phyloP scores from a whole-genome alignment of 192 early-diverging fungal species.

The Podochytrium sp. region DNA sequence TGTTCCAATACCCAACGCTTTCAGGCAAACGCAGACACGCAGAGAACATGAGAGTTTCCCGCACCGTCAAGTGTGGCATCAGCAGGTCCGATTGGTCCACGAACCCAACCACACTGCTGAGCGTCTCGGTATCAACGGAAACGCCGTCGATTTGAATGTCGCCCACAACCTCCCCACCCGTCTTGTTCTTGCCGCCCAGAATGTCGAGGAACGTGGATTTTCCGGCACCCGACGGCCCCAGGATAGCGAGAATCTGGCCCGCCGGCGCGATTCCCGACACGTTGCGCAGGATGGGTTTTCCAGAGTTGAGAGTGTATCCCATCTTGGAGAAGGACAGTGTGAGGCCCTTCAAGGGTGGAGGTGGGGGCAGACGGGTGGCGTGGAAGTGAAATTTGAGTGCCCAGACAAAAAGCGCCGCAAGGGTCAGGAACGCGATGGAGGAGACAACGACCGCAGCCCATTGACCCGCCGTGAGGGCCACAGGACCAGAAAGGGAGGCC shows the following conservation, averaged over 20 bases:
- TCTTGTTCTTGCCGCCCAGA: constrained; percentile 64
- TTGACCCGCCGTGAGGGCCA: neutral
- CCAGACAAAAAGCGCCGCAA: neutral
- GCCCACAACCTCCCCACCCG: constrained; percentile 37
- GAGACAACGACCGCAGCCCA: constrained; percentile 9
- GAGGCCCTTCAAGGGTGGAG: constrained; percentile 31
- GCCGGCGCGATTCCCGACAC: constrained; percentile 27
- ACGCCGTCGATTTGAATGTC: constrained; percentile 38
- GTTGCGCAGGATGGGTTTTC: constrained; percentile 32
- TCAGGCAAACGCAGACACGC: constrained; percentile 74
- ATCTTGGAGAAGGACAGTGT: constrained; percentile 30
- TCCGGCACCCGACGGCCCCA: constrained; percentile 50
- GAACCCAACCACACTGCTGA: constrained; percentile 40
- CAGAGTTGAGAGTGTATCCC: neutral
- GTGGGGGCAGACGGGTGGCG: constrained; percentile 14
- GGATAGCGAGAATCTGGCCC: constrained; percentile 44
- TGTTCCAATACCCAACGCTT: constrained; percentile 50
- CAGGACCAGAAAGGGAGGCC: neutral
- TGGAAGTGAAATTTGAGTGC: constrained; percentile 17
- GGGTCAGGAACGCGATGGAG: neutral
- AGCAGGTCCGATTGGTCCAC: constrained; percentile 58
- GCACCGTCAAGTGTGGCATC: constrained; percentile 69
- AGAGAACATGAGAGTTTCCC: constrained; percentile 77
- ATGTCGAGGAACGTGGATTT: constrained; percentile 74
- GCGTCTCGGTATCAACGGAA: neutral